A percentile compares a stretch with the other conserved stretches of the same genome.
Conservation (phyloP, 768 basidiomycete species). For the Leccinellum albellum region DNA sequence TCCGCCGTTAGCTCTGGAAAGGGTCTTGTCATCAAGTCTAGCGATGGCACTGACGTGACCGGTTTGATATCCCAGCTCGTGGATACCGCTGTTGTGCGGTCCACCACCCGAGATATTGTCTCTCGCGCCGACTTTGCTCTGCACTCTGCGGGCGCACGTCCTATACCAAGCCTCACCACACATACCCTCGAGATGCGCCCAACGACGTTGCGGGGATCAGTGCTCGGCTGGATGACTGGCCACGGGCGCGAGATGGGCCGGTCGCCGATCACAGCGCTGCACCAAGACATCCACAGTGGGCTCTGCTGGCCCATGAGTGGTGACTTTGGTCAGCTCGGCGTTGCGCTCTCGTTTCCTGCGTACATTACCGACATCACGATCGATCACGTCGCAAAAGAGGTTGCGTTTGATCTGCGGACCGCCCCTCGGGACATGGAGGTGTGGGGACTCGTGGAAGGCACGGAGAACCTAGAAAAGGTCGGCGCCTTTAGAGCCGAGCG, state of each 20-base stretch:
- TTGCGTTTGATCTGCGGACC: slow-evolving; percentile 75
- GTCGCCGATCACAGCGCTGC: slow-evolving; percentile 82
- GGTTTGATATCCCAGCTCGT: slow-evolving; percentile 72
- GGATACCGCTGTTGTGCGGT: slow-evolving; percentile 64
- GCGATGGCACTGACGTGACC: slow-evolving; percentile 72
- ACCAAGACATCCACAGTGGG: slow-evolving; percentile 78
- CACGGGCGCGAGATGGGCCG: slow-evolving; percentile 64
- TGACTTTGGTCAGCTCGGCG: slow-evolving; percentile 73
- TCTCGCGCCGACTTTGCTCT: slow-evolving; percentile 84
- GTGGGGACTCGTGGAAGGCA: slow-evolving; percentile 84
- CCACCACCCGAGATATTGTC: slow-evolving; percentile 70
- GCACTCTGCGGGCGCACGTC: slow-evolving; percentile 73
- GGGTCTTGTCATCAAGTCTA: slow-evolving; percentile 61
- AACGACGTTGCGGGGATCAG: slow-evolving; percentile 41
- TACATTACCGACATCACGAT: slow-evolving; percentile 66
- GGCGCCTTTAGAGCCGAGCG: slow-evolving; percentile 50
- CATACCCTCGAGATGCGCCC: slow-evolving; percentile 70
- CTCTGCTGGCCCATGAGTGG: slow-evolving; percentile 94
- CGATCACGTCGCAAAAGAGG: slow-evolving; percentile 82
- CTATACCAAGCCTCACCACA: slow-evolving; percentile 82
- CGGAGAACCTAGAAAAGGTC: slow-evolving; percentile 63
- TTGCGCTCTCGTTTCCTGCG: slow-evolving; percentile 64
- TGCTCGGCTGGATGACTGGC: slow-evolving; percentile 59
- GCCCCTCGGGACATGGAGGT: slow-evolving; percentile 88
- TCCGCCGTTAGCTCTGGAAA: slow-evolving; percentile 42